Conservation (phyloP, 805 yeast genomes). For the Suhomyces vadensis region DNA sequence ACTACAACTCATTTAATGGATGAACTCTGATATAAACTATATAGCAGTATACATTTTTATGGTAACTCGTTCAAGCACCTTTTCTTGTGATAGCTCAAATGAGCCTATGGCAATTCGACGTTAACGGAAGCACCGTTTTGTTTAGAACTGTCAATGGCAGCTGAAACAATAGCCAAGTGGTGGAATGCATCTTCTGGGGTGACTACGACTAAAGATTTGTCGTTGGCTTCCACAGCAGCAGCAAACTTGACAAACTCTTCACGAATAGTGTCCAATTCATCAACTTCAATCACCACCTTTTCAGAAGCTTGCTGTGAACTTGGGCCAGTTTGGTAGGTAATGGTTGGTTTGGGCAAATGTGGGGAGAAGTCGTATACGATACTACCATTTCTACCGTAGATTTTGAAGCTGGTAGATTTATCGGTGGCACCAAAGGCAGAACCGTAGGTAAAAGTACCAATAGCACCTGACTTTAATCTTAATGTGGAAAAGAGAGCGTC, state of each 20-base stretch:
- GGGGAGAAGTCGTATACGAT: slow-evolving; percentile 66
- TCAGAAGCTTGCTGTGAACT: slow-evolving; percentile 51
- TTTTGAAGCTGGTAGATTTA: slow-evolving; percentile 63
- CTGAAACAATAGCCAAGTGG: slow-evolving; percentile 88
- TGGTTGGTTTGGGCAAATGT: slow-evolving; percentile 36
- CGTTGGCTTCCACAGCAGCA: slow-evolving; percentile 59
- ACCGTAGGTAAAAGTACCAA: slow-evolving; percentile 87
- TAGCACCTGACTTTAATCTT: slow-evolving; percentile 57
- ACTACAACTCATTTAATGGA: slow-evolving; percentile 3
- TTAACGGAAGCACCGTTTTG: slow-evolving; percentile 51
- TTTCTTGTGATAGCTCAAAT: background rate
- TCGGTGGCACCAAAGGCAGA: slow-evolving; percentile 84
- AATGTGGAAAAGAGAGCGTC: slow-evolving; percentile 77
- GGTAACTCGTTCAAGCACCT: background rate
- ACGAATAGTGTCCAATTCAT: slow-evolving; percentile 44
- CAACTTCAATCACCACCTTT: slow-evolving; percentile 38
- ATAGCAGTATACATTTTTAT: background rate
- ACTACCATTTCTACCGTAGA: slow-evolving; percentile 81
- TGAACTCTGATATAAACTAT: background rate
- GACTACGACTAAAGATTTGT: slow-evolving; percentile 55
- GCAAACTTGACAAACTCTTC: slow-evolving; percentile 53
- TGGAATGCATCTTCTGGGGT: slow-evolving; percentile 86
- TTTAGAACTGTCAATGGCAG: slow-evolving; percentile 70
- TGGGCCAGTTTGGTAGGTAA: slow-evolving; percentile 32
- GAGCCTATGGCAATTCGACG: slow-evolving; percentile 37